These are phyloP conservation scores for Delitschia confertaspora DNA, from an alignment of 495 filamentous ascomycete species.

Conservation along the genomic window DNA sequence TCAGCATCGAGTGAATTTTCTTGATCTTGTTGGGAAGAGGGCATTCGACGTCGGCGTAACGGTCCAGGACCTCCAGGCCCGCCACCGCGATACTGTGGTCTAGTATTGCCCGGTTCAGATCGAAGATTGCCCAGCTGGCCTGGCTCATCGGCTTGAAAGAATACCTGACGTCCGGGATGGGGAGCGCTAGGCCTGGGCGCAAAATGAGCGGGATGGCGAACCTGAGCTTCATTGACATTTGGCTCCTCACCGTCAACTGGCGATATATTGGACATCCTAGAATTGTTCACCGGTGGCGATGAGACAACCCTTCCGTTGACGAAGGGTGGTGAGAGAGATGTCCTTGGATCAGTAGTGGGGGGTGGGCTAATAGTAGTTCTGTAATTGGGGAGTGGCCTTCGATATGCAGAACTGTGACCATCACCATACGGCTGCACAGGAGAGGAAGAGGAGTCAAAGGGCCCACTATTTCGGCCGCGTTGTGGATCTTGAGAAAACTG, in stretches of 20 bases:
- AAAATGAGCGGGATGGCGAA: not conserved
- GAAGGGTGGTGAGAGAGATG: not conserved
- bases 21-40: slow-evolving; percentile 14
- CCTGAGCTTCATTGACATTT: too few relatives aligned
- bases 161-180: not conserved
- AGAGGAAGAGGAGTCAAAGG: too few relatives aligned
- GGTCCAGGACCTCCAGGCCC: not conserved
- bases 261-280: too few relatives aligned
- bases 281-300: too few relatives aligned
- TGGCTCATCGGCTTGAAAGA: too few relatives aligned
- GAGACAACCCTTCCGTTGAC: not conserved
- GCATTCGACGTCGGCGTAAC: slow-evolving; percentile 4
- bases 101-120: not conserved
- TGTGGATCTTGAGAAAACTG: not conserved
- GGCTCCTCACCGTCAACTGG: too few relatives aligned
- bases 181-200: not conserved
- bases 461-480: not conserved
- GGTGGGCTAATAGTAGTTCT: not conserved
- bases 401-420: not conserved
- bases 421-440: too few relatives aligned
- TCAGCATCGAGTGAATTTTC: slow-evolving; percentile 23
- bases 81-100: not conserved
- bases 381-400: not conserved
- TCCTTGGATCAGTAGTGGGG: not conserved
- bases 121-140: too few relatives aligned